Percentiles rank a stretch among this genome's conserved stretches.
Evolutionary conservation across 192 early-diverging fungal species (phyloP).

Genomic region (Spinellus fusiger): DNA sequence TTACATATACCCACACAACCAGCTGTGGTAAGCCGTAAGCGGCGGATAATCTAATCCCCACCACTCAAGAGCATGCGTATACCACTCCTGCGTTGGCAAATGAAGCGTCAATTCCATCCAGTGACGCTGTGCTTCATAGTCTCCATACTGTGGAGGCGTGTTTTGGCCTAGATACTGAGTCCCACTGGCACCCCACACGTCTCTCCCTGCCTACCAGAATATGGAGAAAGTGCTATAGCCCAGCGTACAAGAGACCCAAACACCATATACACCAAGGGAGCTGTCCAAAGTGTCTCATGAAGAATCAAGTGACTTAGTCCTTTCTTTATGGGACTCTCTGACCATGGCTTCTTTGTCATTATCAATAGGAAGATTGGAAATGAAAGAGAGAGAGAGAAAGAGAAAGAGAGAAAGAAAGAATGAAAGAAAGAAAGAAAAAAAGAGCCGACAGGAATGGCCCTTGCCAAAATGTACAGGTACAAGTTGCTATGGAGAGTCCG

Average conservation of each 20-base stretch:
- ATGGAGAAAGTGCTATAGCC: conserved; percentile 58
- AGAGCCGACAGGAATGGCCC: too few relatives aligned
- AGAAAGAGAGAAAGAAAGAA: not conserved
- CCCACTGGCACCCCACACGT: too few relatives aligned
- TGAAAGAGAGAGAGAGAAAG: too few relatives aligned
- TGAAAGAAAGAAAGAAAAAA: not conserved
- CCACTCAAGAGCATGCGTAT: conserved; percentile 80
- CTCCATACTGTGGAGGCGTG: conserved; percentile 80
- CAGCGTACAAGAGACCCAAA: conserved; percentile 58
- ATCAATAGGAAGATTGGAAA: too few relatives aligned
- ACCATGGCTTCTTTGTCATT: not conserved
- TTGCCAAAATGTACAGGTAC: too few relatives aligned
- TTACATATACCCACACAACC: conserved; percentile 77
- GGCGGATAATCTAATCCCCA: conserved; percentile 99
- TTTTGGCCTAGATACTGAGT: conserved; percentile 43
- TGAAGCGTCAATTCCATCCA: conserved; percentile 95
- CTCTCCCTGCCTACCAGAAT: conserved; percentile 78
- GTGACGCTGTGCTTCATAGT: conserved; percentile 97
- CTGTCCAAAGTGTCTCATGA: conserved; percentile 32
- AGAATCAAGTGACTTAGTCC: conserved; percentile 26
- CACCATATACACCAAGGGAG: conserved; percentile 35
- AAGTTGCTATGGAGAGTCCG: too few relatives aligned
- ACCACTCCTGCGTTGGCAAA: conserved; percentile 77
- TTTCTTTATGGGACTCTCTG: conserved; percentile 1
- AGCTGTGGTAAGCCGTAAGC: conserved; percentile 90